phyloP scores from a whole-genome alignment of 352 stramenopile genomes.

The Globisporangium paddicum region DNA sequence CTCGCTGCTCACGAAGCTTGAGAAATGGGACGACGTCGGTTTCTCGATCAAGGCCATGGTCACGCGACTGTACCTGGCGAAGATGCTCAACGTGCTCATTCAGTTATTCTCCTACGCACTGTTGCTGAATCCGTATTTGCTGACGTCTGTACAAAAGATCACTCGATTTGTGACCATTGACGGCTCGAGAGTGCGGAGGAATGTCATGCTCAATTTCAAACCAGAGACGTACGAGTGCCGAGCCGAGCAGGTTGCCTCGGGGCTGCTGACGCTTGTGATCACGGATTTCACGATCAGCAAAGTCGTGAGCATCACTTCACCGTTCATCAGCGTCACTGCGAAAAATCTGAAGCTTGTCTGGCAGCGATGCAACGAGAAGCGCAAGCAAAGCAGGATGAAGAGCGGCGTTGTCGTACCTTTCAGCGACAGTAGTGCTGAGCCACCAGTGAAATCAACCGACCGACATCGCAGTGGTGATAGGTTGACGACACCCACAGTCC shows the following conservation, averaged over 20 bases:
- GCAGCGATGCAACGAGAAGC: conserved; percentile 15
- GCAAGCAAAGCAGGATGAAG: conserved; percentile 13
- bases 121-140: conserved; percentile 60
- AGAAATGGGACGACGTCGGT: conserved; percentile 74
- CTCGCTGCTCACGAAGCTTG: conserved; percentile 53
- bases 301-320: conserved; percentile 30
- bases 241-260: conserved; percentile 57
- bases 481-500: not conserved
- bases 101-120: conserved; percentile 72
- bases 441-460: not conserved
- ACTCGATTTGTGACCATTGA: conserved; percentile 35
- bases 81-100: conserved; percentile 80
- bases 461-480: not conserved
- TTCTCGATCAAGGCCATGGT: conserved; percentile 85
- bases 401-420: conserved; percentile 22
- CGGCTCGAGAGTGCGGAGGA: conserved; percentile 35
- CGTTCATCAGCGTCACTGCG: conserved; percentile 19
- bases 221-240: conserved; percentile 39
- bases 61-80: conserved; percentile 74
- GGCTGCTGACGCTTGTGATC: conserved; percentile 59
- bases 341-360: conserved; percentile 16
- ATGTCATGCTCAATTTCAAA: conserved; percentile 71
- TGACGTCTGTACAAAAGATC: conserved; percentile 34
- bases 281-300: conserved; percentile 79
- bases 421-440: not conserved